These are phyloP conservation scores for Populus trichocarpa DNA, from an alignment of 441 rosid genomes.

Conservation along the genomic window DNA sequence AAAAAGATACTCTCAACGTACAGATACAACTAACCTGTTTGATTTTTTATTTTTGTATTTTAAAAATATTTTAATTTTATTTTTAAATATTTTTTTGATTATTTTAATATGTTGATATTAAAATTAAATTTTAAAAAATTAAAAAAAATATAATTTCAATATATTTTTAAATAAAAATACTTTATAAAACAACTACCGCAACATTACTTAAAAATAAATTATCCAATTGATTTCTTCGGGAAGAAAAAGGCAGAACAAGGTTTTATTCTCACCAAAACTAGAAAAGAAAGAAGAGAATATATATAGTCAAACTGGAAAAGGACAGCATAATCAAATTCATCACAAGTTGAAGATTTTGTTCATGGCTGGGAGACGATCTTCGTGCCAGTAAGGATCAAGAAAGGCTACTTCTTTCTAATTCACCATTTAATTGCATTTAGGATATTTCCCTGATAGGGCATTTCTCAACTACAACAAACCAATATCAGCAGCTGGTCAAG, in stretches of 20 bases:
- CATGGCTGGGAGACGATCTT: constrained; percentile 7
- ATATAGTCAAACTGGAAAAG: background rate
- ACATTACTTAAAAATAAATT: no score
- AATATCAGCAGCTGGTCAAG: constrained; percentile 16
- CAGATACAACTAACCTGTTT: background rate
- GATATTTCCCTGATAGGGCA: no score
- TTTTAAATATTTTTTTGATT: no score
- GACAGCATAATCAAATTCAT: constrained; percentile 11
- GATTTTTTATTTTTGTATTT: no score
- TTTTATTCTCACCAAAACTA: background rate
- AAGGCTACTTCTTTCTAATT: constrained; percentile 6
- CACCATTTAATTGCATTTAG: background rate
- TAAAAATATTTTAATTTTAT: no score
- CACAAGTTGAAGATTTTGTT: constrained; percentile 13
- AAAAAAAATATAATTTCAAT: no score
- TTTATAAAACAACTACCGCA: no score
- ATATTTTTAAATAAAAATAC: no score
- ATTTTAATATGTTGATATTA: no score
- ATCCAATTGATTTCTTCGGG: no score
- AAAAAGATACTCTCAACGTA: background rate
- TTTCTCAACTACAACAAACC: constrained; percentile 10
- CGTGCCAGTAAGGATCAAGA: constrained; percentile 17
- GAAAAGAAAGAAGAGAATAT: background rate
- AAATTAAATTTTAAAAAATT: no score
- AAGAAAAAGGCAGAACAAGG: background rate